Base-by-base conservation (phyloP, 768 basidiomycete species). In the Mrakia frigida region DNA sequence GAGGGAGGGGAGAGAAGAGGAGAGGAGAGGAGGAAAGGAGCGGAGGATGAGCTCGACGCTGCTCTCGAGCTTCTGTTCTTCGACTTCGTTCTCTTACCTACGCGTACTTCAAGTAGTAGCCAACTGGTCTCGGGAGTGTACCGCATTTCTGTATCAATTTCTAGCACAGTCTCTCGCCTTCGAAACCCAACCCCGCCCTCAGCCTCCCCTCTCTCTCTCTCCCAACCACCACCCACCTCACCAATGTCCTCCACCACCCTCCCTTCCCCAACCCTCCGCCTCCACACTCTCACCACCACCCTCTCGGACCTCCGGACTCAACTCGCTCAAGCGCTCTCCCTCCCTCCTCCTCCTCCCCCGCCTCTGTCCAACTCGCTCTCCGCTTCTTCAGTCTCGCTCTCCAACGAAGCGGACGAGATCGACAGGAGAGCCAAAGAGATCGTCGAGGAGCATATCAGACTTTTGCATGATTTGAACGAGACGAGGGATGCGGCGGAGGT, bases 401-500 rank as follows among this genome's bases (percentile, higher is more conserved):
- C 35, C 52, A n/a, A 25, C 39, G 60, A 39, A 3, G 6, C 60
- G 16, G 43, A 28, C 13, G 65, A 75, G n/a, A 16, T 75, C 16
- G 74, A 75, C 7, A 50, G 46, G n/a, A 23, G 18, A 31, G 74
- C 74, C 2, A 70, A 70, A 56, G 39, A 53, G 43, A 39, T 60
- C 13, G 74, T 75, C n/a, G 69, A 70, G 11, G 25, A 25, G 16
- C 74, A 75, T 39, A 37, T 70, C 21, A 35, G 33, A 41, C n/a
- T 41, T n/a, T 23, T 75, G n/a, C 74, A 75, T 39, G 41, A 31
- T 21, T 70, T 56, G 33, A 75, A 75, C 35, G 74, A 75, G 74
- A 68, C 68, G 41, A 56, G 69, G 69, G 74, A 75, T 43, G 74
- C 68, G 6, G 68, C 60, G 31, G 56, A 75, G 60, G 74, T 75